A percentile compares a stretch with the other conserved stretches of the same genome.
Evolutionary conservation across 345 rosid species (phyloP).

Genomic region (Adansonia digitata): DNA sequence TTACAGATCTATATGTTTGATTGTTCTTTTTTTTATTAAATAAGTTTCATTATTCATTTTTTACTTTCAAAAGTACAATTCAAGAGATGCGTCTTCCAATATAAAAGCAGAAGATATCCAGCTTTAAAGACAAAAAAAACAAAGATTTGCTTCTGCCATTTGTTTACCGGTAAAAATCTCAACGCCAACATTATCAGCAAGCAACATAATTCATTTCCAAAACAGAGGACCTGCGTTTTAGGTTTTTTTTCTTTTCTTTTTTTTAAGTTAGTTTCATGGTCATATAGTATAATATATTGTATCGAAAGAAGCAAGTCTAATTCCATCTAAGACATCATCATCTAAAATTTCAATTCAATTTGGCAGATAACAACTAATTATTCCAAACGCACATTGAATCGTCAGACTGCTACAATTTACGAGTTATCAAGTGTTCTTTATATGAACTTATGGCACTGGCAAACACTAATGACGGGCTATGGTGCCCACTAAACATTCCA

Average conservation of each 20-base stretch:
- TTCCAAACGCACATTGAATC: background rate
- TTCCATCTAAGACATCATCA: background rate
- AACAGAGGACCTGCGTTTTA: too few species aligned
- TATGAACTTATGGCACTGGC: background rate
- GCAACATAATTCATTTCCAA: background rate
- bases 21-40: too few species aligned
- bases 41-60: background rate
- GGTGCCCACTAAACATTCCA: slow-evolving; percentile 5
- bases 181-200: background rate
- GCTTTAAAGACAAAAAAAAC: background rate
- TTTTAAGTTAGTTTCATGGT: too few species aligned
- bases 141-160: background rate
- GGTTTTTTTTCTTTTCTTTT: too few species aligned
- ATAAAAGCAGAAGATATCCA: background rate
- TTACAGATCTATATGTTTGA: background rate
- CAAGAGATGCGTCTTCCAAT: background rate
- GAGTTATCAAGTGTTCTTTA: background rate
- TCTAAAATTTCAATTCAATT: background rate
- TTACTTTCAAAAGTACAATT: background rate
- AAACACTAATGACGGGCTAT: background rate
- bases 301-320: too few species aligned
- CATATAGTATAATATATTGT: too few species aligned
- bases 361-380: background rate
- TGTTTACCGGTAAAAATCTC: background rate
- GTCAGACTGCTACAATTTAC: background rate